These are phyloP conservation scores for Lepidopterella palustris DNA, from an alignment of 495 filamentous ascomycete genomes.

Conservation along the genomic window DNA sequence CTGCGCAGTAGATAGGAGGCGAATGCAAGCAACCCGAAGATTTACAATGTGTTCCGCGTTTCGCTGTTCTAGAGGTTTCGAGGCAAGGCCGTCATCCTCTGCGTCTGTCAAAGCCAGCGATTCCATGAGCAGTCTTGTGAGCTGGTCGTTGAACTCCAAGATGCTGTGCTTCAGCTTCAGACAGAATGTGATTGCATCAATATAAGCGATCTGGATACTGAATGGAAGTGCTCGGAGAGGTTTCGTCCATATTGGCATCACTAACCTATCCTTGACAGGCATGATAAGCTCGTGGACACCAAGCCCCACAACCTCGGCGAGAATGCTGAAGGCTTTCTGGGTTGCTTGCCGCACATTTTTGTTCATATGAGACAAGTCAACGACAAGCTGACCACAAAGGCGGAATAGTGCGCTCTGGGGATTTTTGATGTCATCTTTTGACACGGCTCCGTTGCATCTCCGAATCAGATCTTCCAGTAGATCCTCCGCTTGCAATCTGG, in stretches of 20 bases:
- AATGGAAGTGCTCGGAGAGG: constrained; percentile 89
- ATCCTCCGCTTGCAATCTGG: constrained; percentile 69
- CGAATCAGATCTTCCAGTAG: constrained; percentile 72
- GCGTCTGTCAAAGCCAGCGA: constrained; percentile 88
- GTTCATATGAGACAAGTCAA: constrained; percentile 89
- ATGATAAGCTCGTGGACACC: constrained; percentile 79
- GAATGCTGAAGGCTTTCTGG: constrained; percentile 69
- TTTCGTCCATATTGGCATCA: constrained; percentile 88
- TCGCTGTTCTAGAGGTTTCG: constrained; percentile 81
- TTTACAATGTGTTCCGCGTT: constrained; percentile 85
- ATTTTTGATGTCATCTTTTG: constrained; percentile 68
- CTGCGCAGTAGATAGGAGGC: constrained; percentile 86
- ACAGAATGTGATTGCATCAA: constrained; percentile 93
- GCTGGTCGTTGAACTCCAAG: constrained; percentile 79
- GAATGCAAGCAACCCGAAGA: constrained; percentile 89
- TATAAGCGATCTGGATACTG: constrained; percentile 89
- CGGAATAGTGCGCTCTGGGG: constrained; percentile 59
- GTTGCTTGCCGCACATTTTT: constrained; percentile 82
- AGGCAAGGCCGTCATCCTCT: constrained; percentile 77
- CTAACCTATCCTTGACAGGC: constrained; percentile 77
- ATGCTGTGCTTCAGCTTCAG: constrained; percentile 79
- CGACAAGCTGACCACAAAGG: constrained; percentile 75
- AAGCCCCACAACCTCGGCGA: constrained; percentile 66
- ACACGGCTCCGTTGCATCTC: constrained; percentile 63
- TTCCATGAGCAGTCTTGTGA: constrained; percentile 86